Base-by-base conservation (phyloP, 2,329 filamentous ascomycete genomes). In the Fonsecaea monophora region DNA sequence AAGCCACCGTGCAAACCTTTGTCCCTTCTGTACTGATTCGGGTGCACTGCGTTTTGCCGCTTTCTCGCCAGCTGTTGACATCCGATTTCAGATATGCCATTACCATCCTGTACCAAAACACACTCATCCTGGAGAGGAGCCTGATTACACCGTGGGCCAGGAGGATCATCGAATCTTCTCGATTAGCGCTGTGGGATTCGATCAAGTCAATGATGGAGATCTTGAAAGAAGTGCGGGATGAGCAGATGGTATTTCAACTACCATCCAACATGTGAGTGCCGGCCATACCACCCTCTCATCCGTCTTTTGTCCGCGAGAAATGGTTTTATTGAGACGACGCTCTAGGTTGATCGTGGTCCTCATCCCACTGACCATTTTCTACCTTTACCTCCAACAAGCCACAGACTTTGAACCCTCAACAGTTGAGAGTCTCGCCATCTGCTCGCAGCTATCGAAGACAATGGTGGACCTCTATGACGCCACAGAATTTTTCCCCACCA, bases 331-430 rank as follows among this genome's bases (percentile, higher is more conserved):
- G 21, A 21, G 21, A 9, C 1, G 13, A 35, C 37, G 40, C 30
- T 38, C 15, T n/a, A 62, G 59, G 25, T 21, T 62, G 4, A 10
- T n/a, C 38, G 25, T 18, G 9, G 48, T 62, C 3, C 10, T 62
- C 6, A 21, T 54, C 10, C 59, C 59, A 4, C 6, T 62, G 48
- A 62, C 59, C 45, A 54, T 62, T 48, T 53, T 30, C 48, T 62
- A 21, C 25, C 6, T 53, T 48, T 32, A 62, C 12, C 3, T 62
- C 15, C 18, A 54, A n/a, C 37, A 6, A 32, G 32, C 25, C 9
- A n/a, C 10, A 2, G 34, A 13, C 15, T 62, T 30, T 37, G 59
- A 62, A 9, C 12, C 59, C 18, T 25, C n/a, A 8, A 25, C 34
- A 15, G 9, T 62, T 13, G 48, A 54, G 25, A 62, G 54, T 18